Conservation (phyloP, 352 stramenopile species). For the Phytophthora sp. region DNA sequence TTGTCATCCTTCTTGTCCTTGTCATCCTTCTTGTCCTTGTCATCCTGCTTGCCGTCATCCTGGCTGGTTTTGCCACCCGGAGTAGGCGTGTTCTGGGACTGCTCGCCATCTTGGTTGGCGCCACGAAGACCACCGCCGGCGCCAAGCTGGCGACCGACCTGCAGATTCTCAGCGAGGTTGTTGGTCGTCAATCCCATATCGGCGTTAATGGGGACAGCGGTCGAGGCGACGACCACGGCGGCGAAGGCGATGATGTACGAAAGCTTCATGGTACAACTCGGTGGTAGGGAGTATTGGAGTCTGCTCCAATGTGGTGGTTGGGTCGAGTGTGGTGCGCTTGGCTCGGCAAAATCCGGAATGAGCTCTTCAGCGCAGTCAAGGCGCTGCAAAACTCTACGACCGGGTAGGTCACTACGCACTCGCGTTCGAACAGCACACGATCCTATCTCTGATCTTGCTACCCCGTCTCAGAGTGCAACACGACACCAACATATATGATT, state of each 20-base stretch:
- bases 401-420: too few species aligned
- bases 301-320: background rate
- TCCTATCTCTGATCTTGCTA: too few species aligned
- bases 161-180: conserved; percentile 1
- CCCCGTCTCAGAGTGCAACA: too few species aligned
- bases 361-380: too few species aligned
- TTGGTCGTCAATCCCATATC: background rate
- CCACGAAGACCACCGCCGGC: conserved; percentile 1
- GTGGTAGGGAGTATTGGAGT: conserved; percentile 1
- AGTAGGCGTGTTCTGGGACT: conserved; percentile 6
- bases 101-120: background rate
- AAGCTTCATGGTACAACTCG: conserved; percentile 6
- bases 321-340: background rate
- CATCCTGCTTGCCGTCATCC: background rate
- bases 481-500: too few species aligned
- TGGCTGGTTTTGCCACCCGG: background rate
- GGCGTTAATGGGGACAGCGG: conserved; percentile 4
- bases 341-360: conserved; percentile 8
- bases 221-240: background rate
- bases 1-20: conserved; percentile 1
- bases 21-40: background rate
- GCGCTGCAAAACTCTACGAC: too few species aligned
- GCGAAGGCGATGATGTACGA: conserved; percentile 11
- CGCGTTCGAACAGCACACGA: too few species aligned
- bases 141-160: background rate